phyloP scores from a whole-genome alignment of 2,329 filamentous ascomycete species.

The Daldinia sp. region DNA sequence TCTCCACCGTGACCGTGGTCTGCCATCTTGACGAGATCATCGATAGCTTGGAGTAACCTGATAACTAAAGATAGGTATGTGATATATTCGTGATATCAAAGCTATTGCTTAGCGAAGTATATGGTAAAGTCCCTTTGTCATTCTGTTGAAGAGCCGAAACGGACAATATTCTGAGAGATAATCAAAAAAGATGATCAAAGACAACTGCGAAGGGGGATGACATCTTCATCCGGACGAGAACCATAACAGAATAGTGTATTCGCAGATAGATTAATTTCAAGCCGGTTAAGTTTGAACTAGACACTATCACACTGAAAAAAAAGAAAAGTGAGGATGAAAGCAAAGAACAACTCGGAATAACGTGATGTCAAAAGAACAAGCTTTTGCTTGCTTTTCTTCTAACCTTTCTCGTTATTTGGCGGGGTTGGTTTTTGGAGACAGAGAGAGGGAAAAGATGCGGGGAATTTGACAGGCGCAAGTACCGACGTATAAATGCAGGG shows the following conservation, averaged over 20 bases:
- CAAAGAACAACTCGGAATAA: background rate
- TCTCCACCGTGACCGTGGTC: conserved; percentile 33
- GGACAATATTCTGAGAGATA: background rate
- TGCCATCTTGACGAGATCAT: conserved; percentile 30
- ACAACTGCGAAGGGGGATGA: conserved; percentile 7
- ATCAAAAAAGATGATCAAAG: conserved; percentile 20
- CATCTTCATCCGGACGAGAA: conserved; percentile 23
- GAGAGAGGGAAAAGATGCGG: background rate
- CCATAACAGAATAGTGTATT: conserved; percentile 8
- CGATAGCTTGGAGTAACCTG: background rate
- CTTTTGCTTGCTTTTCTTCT: conserved; percentile 5
- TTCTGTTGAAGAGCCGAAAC: conserved; percentile 3
- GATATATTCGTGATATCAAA: background rate
- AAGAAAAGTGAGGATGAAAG: background rate
- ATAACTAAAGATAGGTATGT: background rate
- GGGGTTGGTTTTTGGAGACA: background rate
- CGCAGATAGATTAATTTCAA: background rate
- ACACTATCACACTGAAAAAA: background rate
- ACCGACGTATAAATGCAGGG: conserved; percentile 4
- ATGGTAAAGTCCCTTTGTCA: background rate
- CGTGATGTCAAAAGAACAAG: background rate
- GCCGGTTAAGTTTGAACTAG: background rate
- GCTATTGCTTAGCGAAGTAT: background rate
- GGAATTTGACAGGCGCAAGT: conserved; percentile 2
- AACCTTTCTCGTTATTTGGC: conserved; percentile 5